Evolutionary conservation across 441 rosid species (phyloP).

Genomic region (Pelargonium myrrhifolium): DNA sequence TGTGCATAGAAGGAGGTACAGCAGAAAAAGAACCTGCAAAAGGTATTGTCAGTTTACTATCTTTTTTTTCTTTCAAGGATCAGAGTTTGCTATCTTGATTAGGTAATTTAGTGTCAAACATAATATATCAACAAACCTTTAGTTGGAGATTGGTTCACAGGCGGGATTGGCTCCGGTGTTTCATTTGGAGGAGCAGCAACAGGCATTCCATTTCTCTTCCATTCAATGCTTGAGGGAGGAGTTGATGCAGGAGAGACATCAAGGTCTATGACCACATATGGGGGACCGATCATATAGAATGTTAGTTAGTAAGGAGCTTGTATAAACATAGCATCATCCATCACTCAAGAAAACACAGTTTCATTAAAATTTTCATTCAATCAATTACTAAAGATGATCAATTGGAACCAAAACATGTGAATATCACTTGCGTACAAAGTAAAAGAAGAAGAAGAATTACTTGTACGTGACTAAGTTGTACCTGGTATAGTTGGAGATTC

Average conservation of each 20-base stretch:
- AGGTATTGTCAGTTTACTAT: too few species aligned
- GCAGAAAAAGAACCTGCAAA: constrained; percentile 37
- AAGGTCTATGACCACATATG: constrained; percentile 37
- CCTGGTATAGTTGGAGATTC: constrained; percentile 41
- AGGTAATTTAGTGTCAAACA: constrained; percentile 1
- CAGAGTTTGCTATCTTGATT: not conserved
- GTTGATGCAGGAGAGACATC: constrained; percentile 36
- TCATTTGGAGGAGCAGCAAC: constrained; percentile 44
- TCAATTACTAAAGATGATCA: too few species aligned
- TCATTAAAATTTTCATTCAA: too few species aligned
- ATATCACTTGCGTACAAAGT: too few species aligned
- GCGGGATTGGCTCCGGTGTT: constrained; percentile 40
- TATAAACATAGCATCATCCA: not conserved
- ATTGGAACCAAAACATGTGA: too few species aligned
- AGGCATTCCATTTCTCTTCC: constrained; percentile 39
- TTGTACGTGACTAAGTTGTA: constrained; percentile 16
- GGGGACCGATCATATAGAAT: constrained; percentile 9
- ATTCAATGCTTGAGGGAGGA: constrained; percentile 33
- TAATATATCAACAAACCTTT: not conserved
- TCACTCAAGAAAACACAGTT: too few species aligned
- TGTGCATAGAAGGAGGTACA: constrained; percentile 42
- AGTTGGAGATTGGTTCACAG: constrained; percentile 32
- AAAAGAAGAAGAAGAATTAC: not conserved
- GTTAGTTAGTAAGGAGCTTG: not conserved
- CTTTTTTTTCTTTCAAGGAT: too few species aligned